Evolutionary conservation across 129 eudicot species (phyloP).

Genomic region (Smallanthus sonchifolius): DNA sequence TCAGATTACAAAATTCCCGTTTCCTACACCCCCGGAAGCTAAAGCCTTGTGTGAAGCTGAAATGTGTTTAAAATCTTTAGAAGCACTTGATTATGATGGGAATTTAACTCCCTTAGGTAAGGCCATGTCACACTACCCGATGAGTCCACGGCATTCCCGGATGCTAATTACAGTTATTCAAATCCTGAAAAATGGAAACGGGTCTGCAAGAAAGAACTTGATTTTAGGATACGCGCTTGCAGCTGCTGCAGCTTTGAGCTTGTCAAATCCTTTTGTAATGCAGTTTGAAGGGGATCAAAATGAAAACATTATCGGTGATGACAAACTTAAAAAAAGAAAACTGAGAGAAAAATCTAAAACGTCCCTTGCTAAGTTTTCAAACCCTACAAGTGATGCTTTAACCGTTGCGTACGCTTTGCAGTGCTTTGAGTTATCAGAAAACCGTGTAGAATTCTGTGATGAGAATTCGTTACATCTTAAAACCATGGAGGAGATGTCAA

Average conservation of each 20-base stretch:
- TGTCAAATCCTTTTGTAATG: conserved; percentile 72
- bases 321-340: conserved; percentile 50
- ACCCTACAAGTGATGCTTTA: conserved; percentile 83
- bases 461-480: conserved; percentile 53
- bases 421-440: conserved; percentile 62
- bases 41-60: conserved; percentile 68
- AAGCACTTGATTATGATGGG: conserved; percentile 70
- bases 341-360: conserved; percentile 50
- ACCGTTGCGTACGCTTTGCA: conserved; percentile 73
- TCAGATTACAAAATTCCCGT: conserved; percentile 88
- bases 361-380: conserved; percentile 49
- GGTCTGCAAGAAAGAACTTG: conserved; percentile 41
- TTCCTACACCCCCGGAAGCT: conserved; percentile 78
- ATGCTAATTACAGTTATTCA: conserved; percentile 88
- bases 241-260: conserved; percentile 92
- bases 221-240: conserved; percentile 81
- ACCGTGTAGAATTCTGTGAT: conserved; percentile 50
- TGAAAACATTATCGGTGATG: conserved; percentile 29
- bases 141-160: conserved; percentile 98
- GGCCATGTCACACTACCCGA: conserved; percentile 88
- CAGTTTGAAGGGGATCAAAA: conserved; percentile 46
- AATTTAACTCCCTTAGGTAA: conserved; percentile 69
- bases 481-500: conserved; percentile 95
- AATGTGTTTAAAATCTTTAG: conserved; percentile 69
- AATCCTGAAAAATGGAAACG: conserved; percentile 45